These are phyloP conservation scores for Stachybotrys chlorohalonatus DNA, from an alignment of 2,329 filamentous ascomycete genomes.

Conservation along the genomic window DNA sequence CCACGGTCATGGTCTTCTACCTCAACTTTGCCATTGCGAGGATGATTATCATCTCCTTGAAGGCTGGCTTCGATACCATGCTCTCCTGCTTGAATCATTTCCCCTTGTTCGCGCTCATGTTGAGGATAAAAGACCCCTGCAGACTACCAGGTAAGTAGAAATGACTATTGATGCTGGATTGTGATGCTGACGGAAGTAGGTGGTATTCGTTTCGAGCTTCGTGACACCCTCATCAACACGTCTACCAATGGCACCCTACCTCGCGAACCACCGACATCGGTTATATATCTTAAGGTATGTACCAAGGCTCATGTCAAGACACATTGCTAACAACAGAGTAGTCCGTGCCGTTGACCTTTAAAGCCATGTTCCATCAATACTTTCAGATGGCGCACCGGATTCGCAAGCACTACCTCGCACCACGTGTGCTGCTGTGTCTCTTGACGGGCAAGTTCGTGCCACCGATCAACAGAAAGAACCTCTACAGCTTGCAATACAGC, in stretches of 20 bases:
- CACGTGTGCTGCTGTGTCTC: constrained; percentile 78
- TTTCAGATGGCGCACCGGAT: constrained; percentile 90
- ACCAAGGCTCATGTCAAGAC: background rate
- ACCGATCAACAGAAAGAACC: constrained; percentile 85
- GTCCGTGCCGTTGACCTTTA: constrained; percentile 82
- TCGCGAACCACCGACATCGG: constrained; percentile 57
- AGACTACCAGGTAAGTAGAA: constrained; percentile 64
- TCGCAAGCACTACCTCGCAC: constrained; percentile 89
- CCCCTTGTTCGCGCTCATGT: constrained; percentile 92
- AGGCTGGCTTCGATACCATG: constrained; percentile 82
- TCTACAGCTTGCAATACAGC: constrained; percentile 96
- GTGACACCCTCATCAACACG: constrained; percentile 55
- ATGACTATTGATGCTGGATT: background rate
- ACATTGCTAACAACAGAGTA: constrained; percentile 21
- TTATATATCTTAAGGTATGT: constrained; percentile 74
- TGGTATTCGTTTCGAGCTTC: constrained; percentile 84
- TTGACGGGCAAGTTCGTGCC: constrained; percentile 88
- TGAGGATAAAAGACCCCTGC: constrained; percentile 84
- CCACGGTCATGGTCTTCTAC: constrained; percentile 94
- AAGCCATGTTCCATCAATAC: constrained; percentile 96
- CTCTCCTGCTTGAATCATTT: constrained; percentile 96
- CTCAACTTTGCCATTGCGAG: constrained; percentile 89
- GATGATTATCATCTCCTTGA: constrained; percentile 90
- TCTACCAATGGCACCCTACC: constrained; percentile 25
- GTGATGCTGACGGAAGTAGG: constrained; percentile 8